A percentile compares a stretch with the other conserved stretches of the same genome.
Conservation (phyloP, 164 flowering plant species). For the Tinospora cordifolia region DNA sequence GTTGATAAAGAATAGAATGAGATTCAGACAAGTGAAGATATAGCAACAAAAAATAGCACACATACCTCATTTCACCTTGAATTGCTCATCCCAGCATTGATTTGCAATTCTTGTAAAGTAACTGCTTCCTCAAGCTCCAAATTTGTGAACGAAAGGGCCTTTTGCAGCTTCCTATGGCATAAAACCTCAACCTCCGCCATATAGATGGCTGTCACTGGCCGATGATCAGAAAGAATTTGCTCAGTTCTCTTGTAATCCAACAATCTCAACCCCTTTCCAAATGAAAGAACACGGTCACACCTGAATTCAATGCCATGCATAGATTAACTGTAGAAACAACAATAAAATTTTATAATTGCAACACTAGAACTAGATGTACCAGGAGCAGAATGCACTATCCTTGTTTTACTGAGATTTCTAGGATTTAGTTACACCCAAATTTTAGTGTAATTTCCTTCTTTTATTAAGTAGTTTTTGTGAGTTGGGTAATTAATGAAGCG, state of each 20-base stretch:
- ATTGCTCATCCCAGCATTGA: constrained; percentile 22
- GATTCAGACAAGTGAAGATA: too few relatives aligned
- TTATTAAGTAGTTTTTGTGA: too few relatives aligned
- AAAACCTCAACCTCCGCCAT: constrained; percentile 78
- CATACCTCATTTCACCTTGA: not conserved
- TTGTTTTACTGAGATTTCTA: too few relatives aligned
- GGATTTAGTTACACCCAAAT: too few relatives aligned
- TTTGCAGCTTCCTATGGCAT: constrained; percentile 61
- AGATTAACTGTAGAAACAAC: not conserved
- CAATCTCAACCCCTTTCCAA: constrained; percentile 71
- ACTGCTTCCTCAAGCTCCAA: constrained; percentile 63
- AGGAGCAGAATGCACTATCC: too few relatives aligned
- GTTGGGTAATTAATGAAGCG: too few relatives aligned
- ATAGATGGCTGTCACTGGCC: constrained; percentile 80
- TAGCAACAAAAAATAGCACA: not conserved
- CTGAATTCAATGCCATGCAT: constrained; percentile 31
- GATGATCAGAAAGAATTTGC: constrained; percentile 75
- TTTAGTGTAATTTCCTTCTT: too few relatives aligned
- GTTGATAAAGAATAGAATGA: too few relatives aligned
- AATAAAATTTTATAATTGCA: not conserved
- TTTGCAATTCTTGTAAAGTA: constrained; percentile 25
- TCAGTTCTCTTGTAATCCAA: constrained; percentile 62
- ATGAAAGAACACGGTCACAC: constrained; percentile 91
- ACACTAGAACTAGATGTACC: not conserved
- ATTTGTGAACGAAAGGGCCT: constrained; percentile 72